phyloP scores from a whole-genome alignment of 1,284 basidiomycete genomes.

The Ceratorhiza oryzae-sativae region DNA sequence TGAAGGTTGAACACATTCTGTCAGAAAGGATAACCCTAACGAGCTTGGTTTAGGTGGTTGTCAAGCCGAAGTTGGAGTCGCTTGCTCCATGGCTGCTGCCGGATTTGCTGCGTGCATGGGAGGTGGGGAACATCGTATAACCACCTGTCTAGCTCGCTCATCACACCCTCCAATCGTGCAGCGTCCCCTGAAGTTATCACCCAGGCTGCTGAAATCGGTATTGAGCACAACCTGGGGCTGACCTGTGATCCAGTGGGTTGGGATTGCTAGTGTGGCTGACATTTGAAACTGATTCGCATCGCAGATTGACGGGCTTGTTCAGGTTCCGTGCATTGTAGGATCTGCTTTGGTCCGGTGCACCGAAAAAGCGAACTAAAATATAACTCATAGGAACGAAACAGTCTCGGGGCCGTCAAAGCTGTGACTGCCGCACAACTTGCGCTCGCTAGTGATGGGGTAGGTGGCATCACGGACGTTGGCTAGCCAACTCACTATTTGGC shows the following conservation, averaged over 20 bases:
- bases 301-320: conserved; percentile 63
- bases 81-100: conserved; percentile 55
- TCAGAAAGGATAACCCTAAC: not conserved
- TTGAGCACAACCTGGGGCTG: conserved; percentile 76
- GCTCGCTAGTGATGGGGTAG: conserved; percentile 84
- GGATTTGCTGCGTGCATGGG: conserved; percentile 95
- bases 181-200: conserved; percentile 73
- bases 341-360: conserved; percentile 16
- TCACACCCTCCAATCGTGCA: conserved; percentile 45
- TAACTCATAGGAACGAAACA: conserved; percentile 74
- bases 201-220: conserved; percentile 92
- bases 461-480: conserved; percentile 45
- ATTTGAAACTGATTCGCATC: not conserved
- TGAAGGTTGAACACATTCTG: conserved; percentile 66
- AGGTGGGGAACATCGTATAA: conserved; percentile 55
- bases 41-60: conserved; percentile 55
- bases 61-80: conserved; percentile 85
- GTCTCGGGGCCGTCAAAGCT: conserved; percentile 87
- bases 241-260: conserved; percentile 95
- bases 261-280: not conserved
- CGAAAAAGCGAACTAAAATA: not conserved
- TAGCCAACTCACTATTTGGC: not conserved
- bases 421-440: conserved; percentile 93
- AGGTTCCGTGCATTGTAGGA: conserved; percentile 91
- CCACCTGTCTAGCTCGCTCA: not conserved